Conservation (phyloP, 1,284 basidiomycete species). For the Irpex sp. region DNA sequence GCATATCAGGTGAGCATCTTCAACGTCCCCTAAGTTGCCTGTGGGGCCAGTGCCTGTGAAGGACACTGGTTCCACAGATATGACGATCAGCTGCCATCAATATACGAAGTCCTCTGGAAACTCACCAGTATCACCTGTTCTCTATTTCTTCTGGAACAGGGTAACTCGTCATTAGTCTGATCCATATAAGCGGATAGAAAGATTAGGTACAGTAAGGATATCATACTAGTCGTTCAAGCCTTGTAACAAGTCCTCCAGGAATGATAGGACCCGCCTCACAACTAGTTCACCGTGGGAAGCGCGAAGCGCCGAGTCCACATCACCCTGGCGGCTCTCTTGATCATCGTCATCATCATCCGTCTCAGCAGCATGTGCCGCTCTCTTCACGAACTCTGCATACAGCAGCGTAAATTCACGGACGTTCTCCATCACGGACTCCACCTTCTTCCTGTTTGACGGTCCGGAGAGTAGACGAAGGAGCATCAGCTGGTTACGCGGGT, state of each 20-base stretch:
- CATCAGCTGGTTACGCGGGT: slow-evolving; percentile 37
- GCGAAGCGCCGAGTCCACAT: slow-evolving; percentile 16
- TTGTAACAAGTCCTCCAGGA: slow-evolving; percentile 36
- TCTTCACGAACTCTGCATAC: slow-evolving; percentile 39
- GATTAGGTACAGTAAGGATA: background rate
- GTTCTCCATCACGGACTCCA: slow-evolving; percentile 46
- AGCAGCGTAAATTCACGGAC: slow-evolving; percentile 56
- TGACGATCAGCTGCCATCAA: background rate
- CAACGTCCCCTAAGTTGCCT: too few relatives aligned
- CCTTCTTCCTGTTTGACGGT: slow-evolving; percentile 29
- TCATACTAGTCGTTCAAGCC: background rate
- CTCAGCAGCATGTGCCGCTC: slow-evolving; percentile 25
- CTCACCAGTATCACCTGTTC: background rate
- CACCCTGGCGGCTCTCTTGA: slow-evolving; percentile 16
- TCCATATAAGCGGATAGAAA: background rate
- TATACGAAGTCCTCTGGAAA: background rate
- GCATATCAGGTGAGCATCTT: too few relatives aligned
- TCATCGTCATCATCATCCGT: slow-evolving; percentile 21
- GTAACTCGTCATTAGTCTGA: background rate
- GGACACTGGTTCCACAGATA: too few relatives aligned
- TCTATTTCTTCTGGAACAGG: background rate
- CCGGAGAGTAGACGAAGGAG: slow-evolving; percentile 44
- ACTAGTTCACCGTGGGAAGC: slow-evolving; percentile 39
- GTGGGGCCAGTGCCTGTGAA: too few relatives aligned
- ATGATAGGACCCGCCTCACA: slow-evolving; percentile 47